Conservation (phyloP, 345 rosid species). For the Euphorbia tirucalli region DNA sequence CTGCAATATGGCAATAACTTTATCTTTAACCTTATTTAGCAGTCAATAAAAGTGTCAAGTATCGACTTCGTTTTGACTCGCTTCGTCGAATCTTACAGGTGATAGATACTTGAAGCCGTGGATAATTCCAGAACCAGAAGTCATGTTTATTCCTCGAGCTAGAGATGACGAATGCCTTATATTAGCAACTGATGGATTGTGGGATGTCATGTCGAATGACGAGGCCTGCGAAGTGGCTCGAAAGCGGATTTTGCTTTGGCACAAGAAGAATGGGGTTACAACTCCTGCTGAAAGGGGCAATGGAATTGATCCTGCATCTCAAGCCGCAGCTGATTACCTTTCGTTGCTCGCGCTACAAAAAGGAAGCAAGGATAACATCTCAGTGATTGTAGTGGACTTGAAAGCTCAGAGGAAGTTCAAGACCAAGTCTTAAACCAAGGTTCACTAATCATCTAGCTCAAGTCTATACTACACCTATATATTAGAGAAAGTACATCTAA, state of each 20-base stretch:
- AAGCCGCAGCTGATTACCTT: conserved; percentile 35
- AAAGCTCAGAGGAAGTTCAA: conserved; percentile 40
- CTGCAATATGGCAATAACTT: no score
- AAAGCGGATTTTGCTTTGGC: conserved; percentile 27
- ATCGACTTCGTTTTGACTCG: background rate
- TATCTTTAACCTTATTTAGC: background rate
- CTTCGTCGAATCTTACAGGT: conserved; percentile 9
- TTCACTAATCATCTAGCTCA: conserved; percentile 14
- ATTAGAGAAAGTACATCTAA: conserved; percentile 32
- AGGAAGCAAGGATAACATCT: conserved; percentile 36
- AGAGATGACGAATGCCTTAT: conserved; percentile 40
- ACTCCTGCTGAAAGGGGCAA: conserved; percentile 16
- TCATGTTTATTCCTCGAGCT: conserved; percentile 27
- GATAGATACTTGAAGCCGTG: conserved; percentile 31
- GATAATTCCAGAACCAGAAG: conserved; percentile 31
- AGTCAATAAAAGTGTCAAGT: background rate
- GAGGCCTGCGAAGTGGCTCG: conserved; percentile 34
- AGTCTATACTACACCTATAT: conserved; percentile 30
- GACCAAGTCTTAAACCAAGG: conserved; percentile 46
- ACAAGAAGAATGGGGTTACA: conserved; percentile 24
- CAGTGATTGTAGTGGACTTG: conserved; percentile 37
- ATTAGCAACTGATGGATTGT: conserved; percentile 36
- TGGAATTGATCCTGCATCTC: conserved; percentile 20
- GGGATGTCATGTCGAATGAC: conserved; percentile 37
- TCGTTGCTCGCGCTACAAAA: conserved; percentile 30